These are phyloP conservation scores for Ganoderma meredithae DNA, from an alignment of 1,284 basidiomycete genomes.

Conservation along the genomic window DNA sequence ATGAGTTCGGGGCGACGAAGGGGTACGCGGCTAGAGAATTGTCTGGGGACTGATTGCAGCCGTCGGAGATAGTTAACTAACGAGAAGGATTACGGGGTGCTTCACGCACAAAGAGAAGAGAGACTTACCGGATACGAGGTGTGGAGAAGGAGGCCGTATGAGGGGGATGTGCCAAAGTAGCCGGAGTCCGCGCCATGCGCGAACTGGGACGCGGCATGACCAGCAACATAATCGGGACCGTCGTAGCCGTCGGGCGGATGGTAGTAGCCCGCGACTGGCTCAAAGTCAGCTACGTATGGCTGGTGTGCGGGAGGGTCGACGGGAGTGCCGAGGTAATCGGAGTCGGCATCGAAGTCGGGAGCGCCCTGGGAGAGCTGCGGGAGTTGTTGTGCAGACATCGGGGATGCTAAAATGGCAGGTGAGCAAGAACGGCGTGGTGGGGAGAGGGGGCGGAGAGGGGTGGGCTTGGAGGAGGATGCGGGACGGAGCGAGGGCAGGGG, in stretches of 20 bases:
- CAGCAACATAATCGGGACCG: conserved; percentile 18
- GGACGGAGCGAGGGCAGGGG: conserved; percentile 22
- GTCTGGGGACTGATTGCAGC: conserved; percentile 14
- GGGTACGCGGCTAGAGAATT: conserved; percentile 9
- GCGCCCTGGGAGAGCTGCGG: conserved; percentile 31
- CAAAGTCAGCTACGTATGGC: conserved; percentile 28
- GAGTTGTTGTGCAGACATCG: conserved; percentile 29
- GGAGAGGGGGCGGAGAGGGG: neutral
- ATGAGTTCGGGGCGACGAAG: conserved; percentile 3
- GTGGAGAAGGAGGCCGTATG: conserved; percentile 18
- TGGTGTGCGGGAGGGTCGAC: conserved; percentile 30
- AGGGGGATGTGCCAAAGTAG: conserved; percentile 4
- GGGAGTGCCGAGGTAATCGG: conserved; percentile 35
- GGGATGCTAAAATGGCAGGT: conserved; percentile 33
- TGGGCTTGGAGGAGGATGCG: conserved; percentile 6
- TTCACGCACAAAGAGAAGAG: neutral
- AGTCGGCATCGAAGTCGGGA: conserved; percentile 35
- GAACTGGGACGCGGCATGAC: conserved; percentile 19
- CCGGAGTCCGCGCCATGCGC: conserved; percentile 19
- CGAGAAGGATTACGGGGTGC: neutral
- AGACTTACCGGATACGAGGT: conserved; percentile 21
- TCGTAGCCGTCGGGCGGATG: conserved; percentile 16
- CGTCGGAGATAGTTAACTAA: neutral
- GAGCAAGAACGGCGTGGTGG: conserved; percentile 27
- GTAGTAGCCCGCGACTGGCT: conserved; percentile 26